Evolutionary conservation across 202 grass and related monocot species (phyloP), one percentile per base, ranked within the genome.

Genomic region (Zoysia matrella): DNA sequence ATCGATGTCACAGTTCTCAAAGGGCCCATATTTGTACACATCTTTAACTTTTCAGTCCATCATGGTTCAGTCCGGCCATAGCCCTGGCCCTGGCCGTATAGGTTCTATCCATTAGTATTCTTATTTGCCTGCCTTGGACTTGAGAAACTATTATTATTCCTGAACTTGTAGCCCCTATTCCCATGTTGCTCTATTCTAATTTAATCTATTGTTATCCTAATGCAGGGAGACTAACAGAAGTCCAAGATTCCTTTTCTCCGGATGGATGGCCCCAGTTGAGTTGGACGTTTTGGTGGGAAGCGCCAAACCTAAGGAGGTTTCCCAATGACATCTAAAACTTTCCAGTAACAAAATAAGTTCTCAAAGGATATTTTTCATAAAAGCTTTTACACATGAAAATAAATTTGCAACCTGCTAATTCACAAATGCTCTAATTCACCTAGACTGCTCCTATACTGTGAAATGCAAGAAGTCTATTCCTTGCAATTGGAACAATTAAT

Each of bases 181-280:
- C 82, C 72, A 85, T 89, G 87, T 68, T 89, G 73, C 60, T 78
- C 9, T 85, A 85, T 81, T 73, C 52, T 85, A 85, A 67, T 85
- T 76, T 77, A 85, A 89, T 67, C 5, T 72, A 45, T 80, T 71
- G 18, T 72, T 89, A 81, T 85, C 77, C 72, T 85, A 82, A 85
- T 67, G 67, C 55, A 73, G 53, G 80, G 70, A 78, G 83, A 81
- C 58, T 69, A 90, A 67, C 74, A 83, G 79, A 88, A 94, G 89
- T 91, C 86, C 86, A 85, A 91, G 86, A 91, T 89, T 94, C 82
- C 87, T 81, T 83, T 74, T 60, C 68, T 52, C 42, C 16, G n/a
- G 81, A 85, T 83, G 60, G 83, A 69, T 86, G 82, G 67, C 52
- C 85, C 71, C 66, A 87, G 66, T 74, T 65, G 73, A 86, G 73